Percentiles rank a stretch among this genome's conserved stretches.
These are phyloP conservation scores for Fragilariopsis cylindrus DNA, from an alignment of 108 stramenopile genomes.

Conservation along the genomic window DNA sequence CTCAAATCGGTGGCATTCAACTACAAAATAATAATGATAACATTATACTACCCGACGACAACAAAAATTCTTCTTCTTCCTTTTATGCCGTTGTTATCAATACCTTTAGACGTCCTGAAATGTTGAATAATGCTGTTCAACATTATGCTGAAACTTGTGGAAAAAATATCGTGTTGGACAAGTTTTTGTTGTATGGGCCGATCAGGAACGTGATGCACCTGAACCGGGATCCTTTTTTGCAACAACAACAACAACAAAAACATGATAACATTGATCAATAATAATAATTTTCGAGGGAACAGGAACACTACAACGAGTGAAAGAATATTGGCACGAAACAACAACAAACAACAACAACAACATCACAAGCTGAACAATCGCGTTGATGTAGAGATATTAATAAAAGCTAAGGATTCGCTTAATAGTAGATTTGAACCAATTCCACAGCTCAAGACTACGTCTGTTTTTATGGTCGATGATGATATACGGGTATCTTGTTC, in stretches of 20 bases:
- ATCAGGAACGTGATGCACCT: conserved; percentile 22
- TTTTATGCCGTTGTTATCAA: conserved; percentile 64
- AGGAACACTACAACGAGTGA: not conserved
- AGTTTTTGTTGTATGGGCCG: conserved; percentile 65
- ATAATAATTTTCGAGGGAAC: too few relatives aligned
- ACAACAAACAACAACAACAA: not conserved
- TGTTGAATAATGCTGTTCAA: conserved; percentile 41
- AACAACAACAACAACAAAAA: not conserved
- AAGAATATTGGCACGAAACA: not conserved
- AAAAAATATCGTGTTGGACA: conserved; percentile 28
- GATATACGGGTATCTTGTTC: conserved; percentile 54
- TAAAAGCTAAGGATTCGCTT: conserved; percentile 47
- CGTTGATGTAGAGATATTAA: conserved; percentile 34
- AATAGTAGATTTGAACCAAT: conserved; percentile 66
- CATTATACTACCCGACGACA: not conserved
- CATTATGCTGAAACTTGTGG: conserved; percentile 60
- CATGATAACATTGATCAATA: not conserved
- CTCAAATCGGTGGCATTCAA: conserved; percentile 7
- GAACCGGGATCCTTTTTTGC: conserved; percentile 36
- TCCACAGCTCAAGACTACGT: conserved; percentile 31
- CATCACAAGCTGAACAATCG: conserved; percentile 13
- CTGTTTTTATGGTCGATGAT: conserved; percentile 72
- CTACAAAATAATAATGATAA: too few relatives aligned
- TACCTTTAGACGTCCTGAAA: conserved; percentile 56
- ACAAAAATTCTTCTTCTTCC: not conserved